Base-by-base conservation (phyloP, 2,329 filamentous ascomycete genomes). In the Orbilia brochopaga region DNA sequence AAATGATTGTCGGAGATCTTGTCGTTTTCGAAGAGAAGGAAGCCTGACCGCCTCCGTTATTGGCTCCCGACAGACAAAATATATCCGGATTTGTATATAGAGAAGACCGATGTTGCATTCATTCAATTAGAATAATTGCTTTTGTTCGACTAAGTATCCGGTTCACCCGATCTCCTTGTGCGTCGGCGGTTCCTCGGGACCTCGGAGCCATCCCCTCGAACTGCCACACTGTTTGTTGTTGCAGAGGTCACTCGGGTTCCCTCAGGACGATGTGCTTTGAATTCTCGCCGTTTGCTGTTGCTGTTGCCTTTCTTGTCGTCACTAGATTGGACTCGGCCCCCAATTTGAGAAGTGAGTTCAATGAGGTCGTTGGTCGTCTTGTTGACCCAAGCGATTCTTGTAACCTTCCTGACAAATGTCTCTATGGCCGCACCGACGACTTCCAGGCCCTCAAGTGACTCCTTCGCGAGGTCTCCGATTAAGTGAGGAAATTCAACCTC, bases 361-460 rank as follows among this genome's bases (percentile, higher is more conserved):
- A 73, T 73, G 11, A 73, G 24, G 21, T 73, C 69, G 32, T 13
- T 64, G 1, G 62, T 67, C 21, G 56, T 67, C 15, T 63, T 73
- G 13, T 66, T 67, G n/a, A 73, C 62, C 69, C 69, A 73, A 13
- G 19, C 65, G 15, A 53, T 67, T 53, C 70, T 44, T 21, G 85
- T 83, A 40, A 96, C 87, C 73, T 91, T 91, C 70, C 92, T 85
- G 69, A 97, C 83, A 92, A 94, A 99, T 0, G 88, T 89, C 80
- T 97, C 94, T 30, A 97, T 88, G 1, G 90, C 89, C 4, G 91
- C 89, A 0, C 92, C 92, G 8, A 96, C 88, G 74, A 92, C 90
- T 76, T 96, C 92, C 1, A 97, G 81, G 6, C 83, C 81, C 0
- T 81, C 80, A 5, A 81, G 78, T 78, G 58, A 62, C 63, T 79